Base-by-base conservation (phyloP, 169 alveolate species). In the Toxoplasma gondii region DNA sequence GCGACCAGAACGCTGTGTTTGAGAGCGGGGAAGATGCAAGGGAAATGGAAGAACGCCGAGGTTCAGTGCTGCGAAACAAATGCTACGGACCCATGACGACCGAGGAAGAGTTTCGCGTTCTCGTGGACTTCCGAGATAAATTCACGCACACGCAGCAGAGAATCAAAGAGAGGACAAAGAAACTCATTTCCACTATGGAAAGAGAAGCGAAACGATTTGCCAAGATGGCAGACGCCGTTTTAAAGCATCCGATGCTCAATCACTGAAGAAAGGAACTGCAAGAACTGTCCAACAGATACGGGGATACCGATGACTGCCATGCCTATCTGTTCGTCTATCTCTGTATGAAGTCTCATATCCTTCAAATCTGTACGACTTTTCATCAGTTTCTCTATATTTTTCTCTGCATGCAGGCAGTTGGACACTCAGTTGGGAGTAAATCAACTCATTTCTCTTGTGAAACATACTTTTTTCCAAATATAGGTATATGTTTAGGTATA, bases 141-240 rank as follows among this genome's bases (percentile, higher is more conserved):
- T 78, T 78, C 86, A n/a, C 86, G 10, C 86, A 78, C 86, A 78
- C 86, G 45, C 86, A 78, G 44, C 86, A 78, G 45, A 9, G 86
- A 7, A 31, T 78, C 12, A 12, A 38, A n/a, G 45, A 19, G 19
- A 4, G 1, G 39, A 38, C 45, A 10, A 38, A 78, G 10, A 9
- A 7, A 1, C 86, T 78, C 22, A 16, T 78, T 1, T 1, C 22
- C 27, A 17, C 39, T 17, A 7, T 78, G 12, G 49, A 36, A 2
- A 38, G 10, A 17, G 10, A 10, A 19, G 49, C n/a, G 86, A 78
- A 78, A n/a, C 39, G 39, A 41, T 41, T 78, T 19, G 39, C 86
- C 39, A n/a, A 78, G 86, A 31, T 78, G 10, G 86, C 86, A 0
- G 86, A 78, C 44, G 86, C 12, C 45, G 86, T 78, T 17, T 27